Evolutionary conservation across 1,284 basidiomycete genomes (phyloP), one percentile per base, ranked within the genome.

Genomic region (Trametes sp.): DNA sequence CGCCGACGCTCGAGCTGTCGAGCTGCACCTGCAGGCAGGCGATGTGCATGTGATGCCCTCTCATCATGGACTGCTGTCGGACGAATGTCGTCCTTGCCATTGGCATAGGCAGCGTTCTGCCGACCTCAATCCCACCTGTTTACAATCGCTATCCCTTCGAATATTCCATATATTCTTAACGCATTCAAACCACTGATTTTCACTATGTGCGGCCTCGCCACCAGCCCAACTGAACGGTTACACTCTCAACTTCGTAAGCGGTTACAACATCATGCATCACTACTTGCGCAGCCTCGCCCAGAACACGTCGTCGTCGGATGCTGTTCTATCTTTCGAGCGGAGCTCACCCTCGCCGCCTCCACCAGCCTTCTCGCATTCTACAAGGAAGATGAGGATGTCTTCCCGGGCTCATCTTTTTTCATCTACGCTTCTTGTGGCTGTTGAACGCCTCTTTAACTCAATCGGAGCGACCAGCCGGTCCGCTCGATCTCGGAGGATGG

Each of bases 301-400:
- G 50, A 52, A 53, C 33, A 2, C n/a, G 31, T 33, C 28, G 24
- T 14, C 13, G 13, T 42, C 60, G 57, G 49, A 53, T 55, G 61
- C 58, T 53, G 56, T 61, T 42, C 45, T n/a, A 16, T 6, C 16
- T 48, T 35, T 26, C 21, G 19, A 36, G 52, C 56, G 61, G 58
- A 54, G 59, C 53, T 50, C 38, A 57, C 55, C 46, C 31, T 28
- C 59, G 28, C 49, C 42, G 26, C 21, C 36, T 31, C 31, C n/a
- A n/a, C n/a, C n/a, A n/a, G n/a, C n/a, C 59, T 66, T 66, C 62
- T 59, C 45, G 49, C 11, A 19, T 66, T 61, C 59, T 36, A 45
- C 33, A 29, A 21, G 36, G 65, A 66, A 63, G 26, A 48, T 31
- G 46, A n/a, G 33, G 42, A 45, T 13, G 45, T 26, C 38, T 36